Conservation (phyloP, 1,284 basidiomycete species). For the Inonotus hispidus region DNA sequence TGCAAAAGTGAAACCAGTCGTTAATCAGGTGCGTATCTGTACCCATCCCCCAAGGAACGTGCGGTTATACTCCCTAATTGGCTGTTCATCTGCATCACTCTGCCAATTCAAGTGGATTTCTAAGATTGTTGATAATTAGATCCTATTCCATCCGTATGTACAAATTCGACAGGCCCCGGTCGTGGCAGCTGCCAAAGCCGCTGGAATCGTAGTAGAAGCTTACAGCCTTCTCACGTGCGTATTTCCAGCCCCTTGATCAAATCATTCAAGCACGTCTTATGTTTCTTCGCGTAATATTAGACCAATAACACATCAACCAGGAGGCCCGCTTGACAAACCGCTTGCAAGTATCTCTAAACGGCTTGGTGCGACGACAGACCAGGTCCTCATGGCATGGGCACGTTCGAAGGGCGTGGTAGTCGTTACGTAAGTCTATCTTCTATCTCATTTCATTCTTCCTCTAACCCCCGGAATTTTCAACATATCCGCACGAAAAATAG, state of each 20-base stretch:
- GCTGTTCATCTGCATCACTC: neutral
- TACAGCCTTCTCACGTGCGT: slow-evolving; percentile 58
- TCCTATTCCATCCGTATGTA: slow-evolving; percentile 66
- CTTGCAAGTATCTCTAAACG: slow-evolving; percentile 51
- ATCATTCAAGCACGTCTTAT: neutral
- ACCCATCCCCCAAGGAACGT: neutral
- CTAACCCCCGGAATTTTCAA: too few species aligned
- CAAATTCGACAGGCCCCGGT: slow-evolving; percentile 49
- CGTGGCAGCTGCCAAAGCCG: slow-evolving; percentile 48
- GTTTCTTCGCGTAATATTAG: slow-evolving; percentile 29
- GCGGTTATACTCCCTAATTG: neutral
- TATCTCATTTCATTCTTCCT: neutral
- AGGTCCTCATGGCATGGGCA: slow-evolving; percentile 66
- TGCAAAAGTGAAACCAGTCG: slow-evolving; percentile 57
- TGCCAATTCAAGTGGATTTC: slow-evolving; percentile 4
- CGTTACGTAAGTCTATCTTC: slow-evolving; percentile 46
- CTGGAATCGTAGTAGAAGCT: slow-evolving; percentile 64
- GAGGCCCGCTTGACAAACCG: slow-evolving; percentile 63
- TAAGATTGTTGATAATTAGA: slow-evolving; percentile 34
- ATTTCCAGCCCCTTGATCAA: slow-evolving; percentile 19
- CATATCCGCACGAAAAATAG: too few species aligned
- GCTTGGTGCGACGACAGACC: slow-evolving; percentile 53
- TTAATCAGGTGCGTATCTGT: slow-evolving; percentile 54
- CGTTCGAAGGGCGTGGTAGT: slow-evolving; percentile 60
- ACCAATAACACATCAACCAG: slow-evolving; percentile 55